These are phyloP conservation scores for Nannizzia gypsea DNA, from an alignment of 2,329 filamentous ascomycete species.

Conservation along the genomic window DNA sequence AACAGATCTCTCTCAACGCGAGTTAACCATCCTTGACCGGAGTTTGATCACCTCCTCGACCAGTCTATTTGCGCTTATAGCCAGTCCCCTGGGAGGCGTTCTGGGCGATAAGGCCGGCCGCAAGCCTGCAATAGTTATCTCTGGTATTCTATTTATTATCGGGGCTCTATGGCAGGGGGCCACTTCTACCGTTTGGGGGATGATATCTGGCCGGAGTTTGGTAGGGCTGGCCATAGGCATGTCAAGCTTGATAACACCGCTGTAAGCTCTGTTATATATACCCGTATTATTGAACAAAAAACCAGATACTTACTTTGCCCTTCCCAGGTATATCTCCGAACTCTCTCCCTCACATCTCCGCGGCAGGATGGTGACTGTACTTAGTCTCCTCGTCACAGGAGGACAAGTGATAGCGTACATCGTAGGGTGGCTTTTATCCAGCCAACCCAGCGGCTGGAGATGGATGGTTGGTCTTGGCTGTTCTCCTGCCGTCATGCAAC, in stretches of 20 bases:
- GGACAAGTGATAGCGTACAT: slow-evolving; percentile 85
- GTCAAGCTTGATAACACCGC: slow-evolving; percentile 64
- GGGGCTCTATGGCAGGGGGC: slow-evolving; percentile 35
- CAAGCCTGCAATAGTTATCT: slow-evolving; percentile 36
- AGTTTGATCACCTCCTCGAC: slow-evolving; percentile 48
- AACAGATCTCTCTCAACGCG: slow-evolving; percentile 40
- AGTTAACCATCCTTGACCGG: slow-evolving; percentile 45
- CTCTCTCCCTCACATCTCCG: slow-evolving; percentile 64
- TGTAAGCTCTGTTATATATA: slow-evolving; percentile 34
- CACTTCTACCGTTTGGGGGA: slow-evolving; percentile 31
- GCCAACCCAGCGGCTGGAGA: slow-evolving; percentile 58
- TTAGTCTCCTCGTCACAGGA: slow-evolving; percentile 70
- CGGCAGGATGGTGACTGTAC: slow-evolving; percentile 69
- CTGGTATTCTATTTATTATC: slow-evolving; percentile 35
- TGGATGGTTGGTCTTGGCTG: slow-evolving; percentile 87
- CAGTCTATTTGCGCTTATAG: slow-evolving; percentile 46
- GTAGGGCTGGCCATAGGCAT: slow-evolving; percentile 38
- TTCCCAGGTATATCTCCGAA: slow-evolving; percentile 63
- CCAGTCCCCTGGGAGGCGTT: slow-evolving; percentile 43
- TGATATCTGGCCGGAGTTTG: slow-evolving; percentile 37
- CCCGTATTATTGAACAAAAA: background rate
- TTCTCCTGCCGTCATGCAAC: slow-evolving; percentile 61
- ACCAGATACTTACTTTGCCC: background rate
- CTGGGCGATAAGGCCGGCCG: slow-evolving; percentile 41
- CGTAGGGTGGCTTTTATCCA: slow-evolving; percentile 61